Conservation (phyloP, 345 rosid species). For the Dipteronia dyeriana region DNA sequence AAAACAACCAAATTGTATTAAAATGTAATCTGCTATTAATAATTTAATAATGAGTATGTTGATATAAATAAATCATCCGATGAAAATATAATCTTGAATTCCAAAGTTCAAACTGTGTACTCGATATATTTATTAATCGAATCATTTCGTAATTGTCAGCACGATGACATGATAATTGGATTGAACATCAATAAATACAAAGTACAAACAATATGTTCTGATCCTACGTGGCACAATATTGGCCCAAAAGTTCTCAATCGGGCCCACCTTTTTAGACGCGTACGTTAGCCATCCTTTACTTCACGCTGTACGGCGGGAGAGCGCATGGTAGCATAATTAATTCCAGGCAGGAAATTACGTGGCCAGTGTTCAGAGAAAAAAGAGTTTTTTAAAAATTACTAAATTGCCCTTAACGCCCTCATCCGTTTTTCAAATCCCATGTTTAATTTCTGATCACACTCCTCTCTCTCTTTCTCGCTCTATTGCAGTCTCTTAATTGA, state of each 20-base stretch:
- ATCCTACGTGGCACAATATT: background rate
- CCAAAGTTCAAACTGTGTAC: background rate
- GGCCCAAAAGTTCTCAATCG: background rate
- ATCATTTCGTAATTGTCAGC: background rate
- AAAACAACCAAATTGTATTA: background rate
- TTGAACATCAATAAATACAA: background rate
- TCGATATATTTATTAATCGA: background rate
- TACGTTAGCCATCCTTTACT: conserved; percentile 3
- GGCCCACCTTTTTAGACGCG: conserved; percentile 12
- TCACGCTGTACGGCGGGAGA: conserved; percentile 11
- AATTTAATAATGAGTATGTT: background rate
- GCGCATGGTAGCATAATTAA: conserved; percentile 16
- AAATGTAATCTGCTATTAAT: background rate
- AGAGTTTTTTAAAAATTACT: conserved; percentile 21
- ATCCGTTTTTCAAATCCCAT: conserved; percentile 38
- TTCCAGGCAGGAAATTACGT: conserved; percentile 5
- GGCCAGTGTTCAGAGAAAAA: conserved; percentile 17
- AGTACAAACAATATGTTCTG: background rate
- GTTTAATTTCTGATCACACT: conserved; percentile 19
- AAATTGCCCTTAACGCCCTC: conserved; percentile 54
- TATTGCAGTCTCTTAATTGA: conserved; percentile 20
- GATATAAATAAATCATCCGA: background rate
- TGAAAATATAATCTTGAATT: background rate
- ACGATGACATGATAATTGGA: no score
- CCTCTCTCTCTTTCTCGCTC: conserved; percentile 26